Evolutionary conservation across 2,329 filamentous ascomycete genomes (phyloP).

Genomic region (Emergomyces africanus): DNA sequence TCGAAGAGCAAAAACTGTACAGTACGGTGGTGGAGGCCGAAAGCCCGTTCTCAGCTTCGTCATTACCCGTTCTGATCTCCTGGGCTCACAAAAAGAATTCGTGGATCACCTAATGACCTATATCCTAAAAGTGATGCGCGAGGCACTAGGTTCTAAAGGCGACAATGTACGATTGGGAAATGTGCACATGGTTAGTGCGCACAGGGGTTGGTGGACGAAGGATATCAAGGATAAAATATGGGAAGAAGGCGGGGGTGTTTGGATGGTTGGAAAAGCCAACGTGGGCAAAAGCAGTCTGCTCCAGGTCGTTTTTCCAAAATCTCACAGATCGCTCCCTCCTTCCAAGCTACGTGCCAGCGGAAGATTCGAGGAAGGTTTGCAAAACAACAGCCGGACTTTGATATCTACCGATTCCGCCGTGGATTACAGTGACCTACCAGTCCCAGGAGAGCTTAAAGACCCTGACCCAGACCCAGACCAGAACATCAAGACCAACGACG

Average conservation of each 20-base stretch:
- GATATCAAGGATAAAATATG: constrained; percentile 77
- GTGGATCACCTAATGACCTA: constrained; percentile 82
- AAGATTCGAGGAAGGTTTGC: neutral
- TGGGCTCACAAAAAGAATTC: constrained; percentile 71
- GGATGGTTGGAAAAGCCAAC: constrained; percentile 97
- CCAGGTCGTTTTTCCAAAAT: constrained; percentile 71
- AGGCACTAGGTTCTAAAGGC: constrained; percentile 56
- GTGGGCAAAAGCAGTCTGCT: constrained; percentile 94
- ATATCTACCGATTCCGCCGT: neutral
- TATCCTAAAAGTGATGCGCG: constrained; percentile 61
- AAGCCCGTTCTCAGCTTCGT: constrained; percentile 81
- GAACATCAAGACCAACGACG: neutral
- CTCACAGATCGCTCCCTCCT: constrained; percentile 47
- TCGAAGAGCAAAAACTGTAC: constrained; percentile 55
- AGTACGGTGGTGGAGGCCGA: constrained; percentile 54
- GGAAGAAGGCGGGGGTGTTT: constrained; percentile 69
- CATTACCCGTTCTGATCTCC: constrained; percentile 74
- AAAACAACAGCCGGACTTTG: neutral
- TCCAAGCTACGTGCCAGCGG: constrained; percentile 31
- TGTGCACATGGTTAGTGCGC: constrained; percentile 72
- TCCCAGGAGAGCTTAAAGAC: neutral
- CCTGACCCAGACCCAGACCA: neutral
- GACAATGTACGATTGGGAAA: constrained; percentile 73
- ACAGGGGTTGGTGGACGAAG: constrained; percentile 81
- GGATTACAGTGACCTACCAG: neutral